These are phyloP conservation scores for Zalaria sp. DNA, from an alignment of 2,329 filamentous ascomycete species.

Conservation along the genomic window DNA sequence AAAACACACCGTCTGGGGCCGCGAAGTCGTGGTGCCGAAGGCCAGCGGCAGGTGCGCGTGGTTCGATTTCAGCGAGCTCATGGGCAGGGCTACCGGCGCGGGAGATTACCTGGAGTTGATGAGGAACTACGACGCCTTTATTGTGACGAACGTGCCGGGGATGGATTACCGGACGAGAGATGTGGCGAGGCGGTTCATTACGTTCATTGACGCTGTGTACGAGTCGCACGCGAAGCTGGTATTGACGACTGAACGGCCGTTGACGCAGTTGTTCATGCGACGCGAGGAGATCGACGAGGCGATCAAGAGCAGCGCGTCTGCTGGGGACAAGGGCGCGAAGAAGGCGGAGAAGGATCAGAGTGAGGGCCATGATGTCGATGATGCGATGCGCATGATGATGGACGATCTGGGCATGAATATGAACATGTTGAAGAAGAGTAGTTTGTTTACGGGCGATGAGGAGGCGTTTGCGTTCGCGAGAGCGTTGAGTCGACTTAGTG, in stretches of 20 bases:
- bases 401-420: slow-evolving; percentile 80
- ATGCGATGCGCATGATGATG: slow-evolving; percentile 67
- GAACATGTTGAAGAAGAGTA: slow-evolving; percentile 68
- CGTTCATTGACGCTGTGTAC: slow-evolving; percentile 93
- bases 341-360: slow-evolving; percentile 10
- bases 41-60: slow-evolving; percentile 79
- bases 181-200: slow-evolving; percentile 85
- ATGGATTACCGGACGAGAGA: slow-evolving; percentile 84
- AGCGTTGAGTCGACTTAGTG: slow-evolving; percentile 66
- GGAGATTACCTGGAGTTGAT: slow-evolving; percentile 92
- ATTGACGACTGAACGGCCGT: slow-evolving; percentile 73
- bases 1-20: slow-evolving; percentile 79
- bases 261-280: slow-evolving; percentile 61
- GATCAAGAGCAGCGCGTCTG: slow-evolving; percentile 21
- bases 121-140: slow-evolving; percentile 79
- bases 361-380: slow-evolving; percentile 38
- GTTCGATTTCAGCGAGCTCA: slow-evolving; percentile 88
- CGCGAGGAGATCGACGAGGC: slow-evolving; percentile 28
- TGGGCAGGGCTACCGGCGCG: slow-evolving; percentile 75
- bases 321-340: slow-evolving; percentile 10
- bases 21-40: slow-evolving; percentile 72
- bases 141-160: slow-evolving; percentile 79
- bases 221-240: slow-evolving; percentile 89
- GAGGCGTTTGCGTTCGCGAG: slow-evolving; percentile 92
- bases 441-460: slow-evolving; percentile 85